Evolutionary conservation across 495 filamentous ascomycete genomes (phyloP).

Genomic region (Lasiosphaeria ovina): DNA sequence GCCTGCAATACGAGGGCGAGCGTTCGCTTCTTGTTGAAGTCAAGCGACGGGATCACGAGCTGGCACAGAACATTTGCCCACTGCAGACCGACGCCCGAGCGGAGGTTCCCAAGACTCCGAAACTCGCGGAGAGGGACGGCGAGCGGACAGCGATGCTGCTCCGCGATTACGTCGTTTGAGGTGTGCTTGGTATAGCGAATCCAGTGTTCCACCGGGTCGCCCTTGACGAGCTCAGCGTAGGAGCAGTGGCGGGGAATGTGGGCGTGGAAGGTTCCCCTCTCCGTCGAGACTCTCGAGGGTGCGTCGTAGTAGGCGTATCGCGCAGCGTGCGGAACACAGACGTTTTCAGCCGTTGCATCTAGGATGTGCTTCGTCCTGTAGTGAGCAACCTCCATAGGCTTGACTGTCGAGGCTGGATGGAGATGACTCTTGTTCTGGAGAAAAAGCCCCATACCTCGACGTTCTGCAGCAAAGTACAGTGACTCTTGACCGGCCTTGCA

Average conservation of each 20-base stretch:
- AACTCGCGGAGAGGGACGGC: constrained; percentile 51
- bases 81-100: constrained; percentile 49
- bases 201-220: constrained; percentile 6
- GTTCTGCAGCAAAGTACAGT: background rate
- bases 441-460: background rate
- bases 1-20: constrained; percentile 49
- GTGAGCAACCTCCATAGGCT: constrained; percentile 18
- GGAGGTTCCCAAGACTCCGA: constrained; percentile 46
- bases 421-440: constrained; percentile 4
- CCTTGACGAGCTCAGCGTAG: constrained; percentile 7
- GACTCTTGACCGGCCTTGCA: background rate
- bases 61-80: constrained; percentile 56
- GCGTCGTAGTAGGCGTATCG: constrained; percentile 35
- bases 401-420: constrained; percentile 14
- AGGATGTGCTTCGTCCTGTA: constrained; percentile 17
- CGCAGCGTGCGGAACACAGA: constrained; percentile 49
- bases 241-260: constrained; percentile 14
- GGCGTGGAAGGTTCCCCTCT: background rate
- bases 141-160: constrained; percentile 41
- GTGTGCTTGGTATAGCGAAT: constrained; percentile 18
- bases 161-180: constrained; percentile 48
- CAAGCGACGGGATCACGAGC: constrained; percentile 44
- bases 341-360: constrained; percentile 25
- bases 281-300: background rate
- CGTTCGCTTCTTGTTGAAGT: constrained; percentile 47